These are phyloP conservation scores for Trichoderma asperelloides DNA, from an alignment of 495 filamentous ascomycete species.

Conservation along the genomic window DNA sequence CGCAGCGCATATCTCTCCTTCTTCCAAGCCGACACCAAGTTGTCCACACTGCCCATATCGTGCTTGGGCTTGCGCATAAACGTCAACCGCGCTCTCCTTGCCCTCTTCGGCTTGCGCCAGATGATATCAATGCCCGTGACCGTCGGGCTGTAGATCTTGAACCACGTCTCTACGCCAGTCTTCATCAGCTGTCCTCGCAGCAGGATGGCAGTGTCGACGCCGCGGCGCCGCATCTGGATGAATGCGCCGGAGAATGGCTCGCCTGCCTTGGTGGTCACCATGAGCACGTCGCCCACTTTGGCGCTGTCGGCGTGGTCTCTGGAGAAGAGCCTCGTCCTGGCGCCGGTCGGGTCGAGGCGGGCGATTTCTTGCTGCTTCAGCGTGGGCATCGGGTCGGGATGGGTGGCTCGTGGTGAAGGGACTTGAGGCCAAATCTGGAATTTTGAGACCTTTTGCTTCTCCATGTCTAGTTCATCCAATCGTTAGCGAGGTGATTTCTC, in stretches of 20 bases:
- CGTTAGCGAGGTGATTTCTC: neutral
- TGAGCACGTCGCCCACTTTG: conserved; percentile 79
- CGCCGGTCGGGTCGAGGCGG: conserved; percentile 72
- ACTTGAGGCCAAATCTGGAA: conserved; percentile 18
- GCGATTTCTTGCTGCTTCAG: conserved; percentile 58
- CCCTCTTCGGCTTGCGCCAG: conserved; percentile 72
- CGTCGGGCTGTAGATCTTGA: conserved; percentile 84
- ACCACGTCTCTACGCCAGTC: conserved; percentile 95
- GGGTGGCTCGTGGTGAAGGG: conserved; percentile 29
- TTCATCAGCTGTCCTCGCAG: conserved; percentile 73
- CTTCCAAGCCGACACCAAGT: conserved; percentile 37
- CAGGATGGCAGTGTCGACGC: conserved; percentile 78
- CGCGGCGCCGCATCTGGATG: conserved; percentile 72
- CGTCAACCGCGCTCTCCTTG: conserved; percentile 79
- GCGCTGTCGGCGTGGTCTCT: conserved; percentile 64
- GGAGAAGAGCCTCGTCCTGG: conserved; percentile 71
- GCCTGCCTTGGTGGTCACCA: conserved; percentile 65
- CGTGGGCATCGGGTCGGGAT: conserved; percentile 46
- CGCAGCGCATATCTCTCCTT: conserved; percentile 26
- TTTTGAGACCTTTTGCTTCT: neutral
- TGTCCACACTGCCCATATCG: conserved; percentile 36
- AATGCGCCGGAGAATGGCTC: conserved; percentile 87
- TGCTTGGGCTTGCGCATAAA: conserved; percentile 73
- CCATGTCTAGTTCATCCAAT: neutral
- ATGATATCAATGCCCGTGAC: conserved; percentile 90